Evolutionary conservation across 2,329 filamentous ascomycete genomes (phyloP).

Genomic region (Fusarium beomiforme): DNA sequence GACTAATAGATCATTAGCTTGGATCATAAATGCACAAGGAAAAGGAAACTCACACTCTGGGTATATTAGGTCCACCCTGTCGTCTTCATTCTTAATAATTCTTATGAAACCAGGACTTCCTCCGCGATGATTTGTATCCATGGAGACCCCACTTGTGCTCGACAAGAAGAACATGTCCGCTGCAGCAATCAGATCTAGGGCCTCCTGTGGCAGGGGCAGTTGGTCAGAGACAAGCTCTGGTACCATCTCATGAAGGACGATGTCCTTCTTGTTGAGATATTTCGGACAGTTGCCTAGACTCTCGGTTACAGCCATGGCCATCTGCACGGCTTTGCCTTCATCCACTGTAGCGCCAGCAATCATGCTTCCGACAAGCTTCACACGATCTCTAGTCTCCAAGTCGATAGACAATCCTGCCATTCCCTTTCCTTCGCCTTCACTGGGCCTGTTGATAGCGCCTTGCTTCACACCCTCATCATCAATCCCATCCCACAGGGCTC

Average conservation of each 20-base stretch:
- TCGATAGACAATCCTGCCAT: slow-evolving; percentile 68
- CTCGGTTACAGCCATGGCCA: slow-evolving; percentile 76
- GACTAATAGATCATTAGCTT: slow-evolving; percentile 49
- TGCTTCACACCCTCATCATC: slow-evolving; percentile 52
- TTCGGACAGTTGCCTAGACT: slow-evolving; percentile 88
- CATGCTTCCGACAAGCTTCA: slow-evolving; percentile 79
- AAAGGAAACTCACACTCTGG: slow-evolving; percentile 69
- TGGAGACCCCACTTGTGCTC: slow-evolving; percentile 70
- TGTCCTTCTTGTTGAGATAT: slow-evolving; percentile 80
- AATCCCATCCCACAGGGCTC: slow-evolving; percentile 65
- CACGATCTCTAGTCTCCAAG: slow-evolving; percentile 64
- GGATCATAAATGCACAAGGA: neutral
- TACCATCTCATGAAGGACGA: slow-evolving; percentile 58
- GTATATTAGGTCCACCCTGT: slow-evolving; percentile 68
- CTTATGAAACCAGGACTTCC: slow-evolving; percentile 79
- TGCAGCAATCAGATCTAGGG: slow-evolving; percentile 66
- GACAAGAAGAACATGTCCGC: slow-evolving; percentile 85
- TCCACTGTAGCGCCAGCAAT: slow-evolving; percentile 67
- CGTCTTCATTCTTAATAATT: slow-evolving; percentile 66
- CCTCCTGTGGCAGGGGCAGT: slow-evolving; percentile 60
- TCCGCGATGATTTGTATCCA: slow-evolving; percentile 88
- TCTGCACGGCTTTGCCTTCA: slow-evolving; percentile 53
- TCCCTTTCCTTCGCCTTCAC: slow-evolving; percentile 52
- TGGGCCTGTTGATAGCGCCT: slow-evolving; percentile 48
- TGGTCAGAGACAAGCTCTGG: slow-evolving; percentile 60